Percentiles rank a stretch among this genome's conserved stretches.
Conservation (phyloP, 495 filamentous ascomycete genomes). For the Podospora australis region DNA sequence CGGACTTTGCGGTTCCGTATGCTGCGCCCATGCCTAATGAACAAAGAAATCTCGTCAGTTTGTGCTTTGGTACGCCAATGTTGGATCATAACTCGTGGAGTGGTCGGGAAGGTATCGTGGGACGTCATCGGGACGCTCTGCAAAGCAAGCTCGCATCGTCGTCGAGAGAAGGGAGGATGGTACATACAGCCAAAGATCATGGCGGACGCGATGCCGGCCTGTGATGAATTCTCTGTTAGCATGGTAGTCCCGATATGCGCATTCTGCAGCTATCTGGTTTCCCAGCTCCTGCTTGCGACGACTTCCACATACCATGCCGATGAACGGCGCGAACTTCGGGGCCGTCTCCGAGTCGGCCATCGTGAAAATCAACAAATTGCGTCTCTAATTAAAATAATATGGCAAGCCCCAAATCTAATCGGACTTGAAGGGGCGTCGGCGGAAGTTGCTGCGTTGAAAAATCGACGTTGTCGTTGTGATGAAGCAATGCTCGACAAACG, state of each 20-base stretch:
- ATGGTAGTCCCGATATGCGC: conserved; percentile 13
- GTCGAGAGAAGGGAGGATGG: conserved; percentile 11
- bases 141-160: neutral
- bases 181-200: conserved; percentile 91
- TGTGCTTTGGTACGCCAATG: too few relatives aligned
- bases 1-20: conserved; percentile 95
- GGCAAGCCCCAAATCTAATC: too few relatives aligned
- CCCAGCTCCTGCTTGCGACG: neutral
- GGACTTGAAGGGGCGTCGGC: neutral
- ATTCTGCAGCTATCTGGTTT: neutral
- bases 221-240: conserved; percentile 29
- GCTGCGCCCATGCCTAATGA: conserved; percentile 77
- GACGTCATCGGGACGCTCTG: neutral
- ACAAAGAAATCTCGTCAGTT: conserved; percentile 20
- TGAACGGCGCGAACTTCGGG: conserved; percentile 93
- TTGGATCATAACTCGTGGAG: too few relatives aligned
- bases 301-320: conserved; percentile 75
- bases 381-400: neutral
- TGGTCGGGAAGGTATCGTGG: neutral
- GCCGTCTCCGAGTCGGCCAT: conserved; percentile 66
- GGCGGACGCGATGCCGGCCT: conserved; percentile 85
- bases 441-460: neutral
- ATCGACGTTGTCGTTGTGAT: conserved; percentile 2
- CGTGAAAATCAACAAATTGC: conserved; percentile 18
- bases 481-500: conserved; percentile 4